Evolutionary conservation across 108 stramenopile genomes (phyloP).

Genomic region (Skeletonema marinoi): DNA sequence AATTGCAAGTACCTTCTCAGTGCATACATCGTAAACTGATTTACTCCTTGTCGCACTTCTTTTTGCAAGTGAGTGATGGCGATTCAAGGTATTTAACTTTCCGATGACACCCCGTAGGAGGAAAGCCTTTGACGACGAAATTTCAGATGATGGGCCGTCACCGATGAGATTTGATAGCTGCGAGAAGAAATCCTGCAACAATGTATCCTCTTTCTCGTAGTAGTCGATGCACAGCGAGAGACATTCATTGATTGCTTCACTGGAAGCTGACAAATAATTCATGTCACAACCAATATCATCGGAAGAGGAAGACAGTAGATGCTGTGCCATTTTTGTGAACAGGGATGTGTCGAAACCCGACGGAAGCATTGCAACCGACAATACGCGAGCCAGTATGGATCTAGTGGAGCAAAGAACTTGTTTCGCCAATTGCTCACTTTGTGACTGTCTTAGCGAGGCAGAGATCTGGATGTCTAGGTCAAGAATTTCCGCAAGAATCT

Average conservation of each 20-base stretch:
- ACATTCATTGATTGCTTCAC: constrained; percentile 24
- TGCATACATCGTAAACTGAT: constrained; percentile 13
- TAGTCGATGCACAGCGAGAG: constrained; percentile 36
- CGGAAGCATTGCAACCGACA: constrained; percentile 8
- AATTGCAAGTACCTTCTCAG: constrained; percentile 10
- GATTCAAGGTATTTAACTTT: constrained; percentile 28
- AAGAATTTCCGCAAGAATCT: constrained; percentile 17
- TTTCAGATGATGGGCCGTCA: not conserved
- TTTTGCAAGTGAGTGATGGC: constrained; percentile 21
- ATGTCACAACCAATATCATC: constrained; percentile 1
- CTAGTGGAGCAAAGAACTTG: constrained; percentile 12
- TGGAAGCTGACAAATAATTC: constrained; percentile 9
- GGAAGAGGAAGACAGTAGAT: constrained; percentile 3
- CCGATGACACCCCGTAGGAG: constrained; percentile 29
- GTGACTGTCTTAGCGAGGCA: not conserved
- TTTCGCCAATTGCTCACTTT: constrained; percentile 4
- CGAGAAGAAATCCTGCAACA: constrained; percentile 6
- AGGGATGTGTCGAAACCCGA: constrained; percentile 9
- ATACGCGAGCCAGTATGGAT: constrained; percentile 7
- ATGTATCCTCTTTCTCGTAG: constrained; percentile 19
- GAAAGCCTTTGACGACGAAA: constrained; percentile 1
- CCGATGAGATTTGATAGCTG: not conserved
- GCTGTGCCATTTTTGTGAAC: constrained; percentile 10
- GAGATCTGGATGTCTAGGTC: constrained; percentile 28
- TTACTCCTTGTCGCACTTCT: constrained; percentile 6